Evolutionary conservation across 2,329 filamentous ascomycete species (phyloP).

Genomic region (Pseudocercospora fijiensis): DNA sequence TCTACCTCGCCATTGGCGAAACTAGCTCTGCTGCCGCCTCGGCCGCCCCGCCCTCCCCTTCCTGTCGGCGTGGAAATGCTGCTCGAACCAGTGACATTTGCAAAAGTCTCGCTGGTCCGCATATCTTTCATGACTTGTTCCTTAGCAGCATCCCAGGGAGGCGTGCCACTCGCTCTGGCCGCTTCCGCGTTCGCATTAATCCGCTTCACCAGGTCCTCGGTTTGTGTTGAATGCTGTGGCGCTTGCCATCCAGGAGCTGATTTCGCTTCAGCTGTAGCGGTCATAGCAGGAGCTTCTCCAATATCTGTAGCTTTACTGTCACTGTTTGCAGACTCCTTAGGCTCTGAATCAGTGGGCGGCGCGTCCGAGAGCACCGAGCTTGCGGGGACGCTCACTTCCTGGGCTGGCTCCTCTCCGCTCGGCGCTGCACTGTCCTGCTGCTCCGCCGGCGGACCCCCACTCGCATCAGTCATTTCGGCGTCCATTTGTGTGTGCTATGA

Average conservation of each 20-base stretch:
- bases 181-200: conserved; percentile 39
- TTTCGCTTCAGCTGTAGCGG: neutral
- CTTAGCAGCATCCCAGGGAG: conserved; percentile 48
- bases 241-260: conserved; percentile 5
- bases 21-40: conserved; percentile 19
- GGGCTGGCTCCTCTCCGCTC: neutral
- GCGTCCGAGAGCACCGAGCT: conserved; percentile 20
- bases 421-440: neutral
- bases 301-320: neutral
- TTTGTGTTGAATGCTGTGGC: conserved; percentile 34
- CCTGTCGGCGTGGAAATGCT: conserved; percentile 32
- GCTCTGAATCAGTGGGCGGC: conserved; percentile 21
- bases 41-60: conserved; percentile 27
- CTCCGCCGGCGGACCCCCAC: neutral
- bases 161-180: conserved; percentile 35
- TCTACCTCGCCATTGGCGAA: conserved; percentile 1
- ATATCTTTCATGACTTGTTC: conserved; percentile 49
- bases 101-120: conserved; percentile 34
- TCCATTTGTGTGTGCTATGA: conserved; percentile 1
- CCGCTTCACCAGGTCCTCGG: conserved; percentile 44
- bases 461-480: neutral
- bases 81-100: neutral
- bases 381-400: conserved; percentile 7
- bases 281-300: neutral
- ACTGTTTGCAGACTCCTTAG: conserved; percentile 14